Evolutionary conservation across 2,329 filamentous ascomycete genomes (phyloP).

Genomic region (Lachnellula subtilissima): DNA sequence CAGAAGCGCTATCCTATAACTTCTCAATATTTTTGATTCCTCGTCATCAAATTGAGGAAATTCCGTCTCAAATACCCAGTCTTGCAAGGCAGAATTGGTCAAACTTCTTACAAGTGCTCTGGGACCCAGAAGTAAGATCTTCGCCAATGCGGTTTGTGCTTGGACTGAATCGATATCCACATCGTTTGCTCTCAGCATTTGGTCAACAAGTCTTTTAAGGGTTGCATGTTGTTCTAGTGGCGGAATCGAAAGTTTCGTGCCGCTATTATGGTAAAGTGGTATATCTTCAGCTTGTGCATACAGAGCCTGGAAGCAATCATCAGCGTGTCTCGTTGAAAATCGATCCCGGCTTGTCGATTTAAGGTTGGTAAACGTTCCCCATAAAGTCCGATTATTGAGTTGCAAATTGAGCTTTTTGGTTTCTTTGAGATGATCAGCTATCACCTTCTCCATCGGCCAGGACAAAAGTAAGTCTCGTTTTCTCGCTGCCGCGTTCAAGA

Average conservation of each 20-base stretch:
- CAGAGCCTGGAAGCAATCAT: neutral
- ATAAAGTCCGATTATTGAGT: neutral
- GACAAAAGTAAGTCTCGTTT: neutral
- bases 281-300: neutral
- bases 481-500: neutral
- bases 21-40: neutral
- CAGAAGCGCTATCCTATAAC: neutral
- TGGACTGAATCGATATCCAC: neutral
- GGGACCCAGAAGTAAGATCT: neutral
- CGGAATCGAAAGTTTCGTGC: neutral
- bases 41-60: constrained; percentile 7
- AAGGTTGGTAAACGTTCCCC: neutral
- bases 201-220: neutral
- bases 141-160: neutral
- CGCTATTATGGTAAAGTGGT: neutral
- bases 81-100: constrained; percentile 1
- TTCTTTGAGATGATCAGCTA: neutral
- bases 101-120: neutral
- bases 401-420: neutral
- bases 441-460: neutral
- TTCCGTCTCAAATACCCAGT: constrained; percentile 11
- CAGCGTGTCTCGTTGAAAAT: neutral
- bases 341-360: neutral
- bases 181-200: neutral
- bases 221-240: neutral